phyloP scores from a whole-genome alignment of 345 rosid genomes.

The Arabidopsis suecica region DNA sequence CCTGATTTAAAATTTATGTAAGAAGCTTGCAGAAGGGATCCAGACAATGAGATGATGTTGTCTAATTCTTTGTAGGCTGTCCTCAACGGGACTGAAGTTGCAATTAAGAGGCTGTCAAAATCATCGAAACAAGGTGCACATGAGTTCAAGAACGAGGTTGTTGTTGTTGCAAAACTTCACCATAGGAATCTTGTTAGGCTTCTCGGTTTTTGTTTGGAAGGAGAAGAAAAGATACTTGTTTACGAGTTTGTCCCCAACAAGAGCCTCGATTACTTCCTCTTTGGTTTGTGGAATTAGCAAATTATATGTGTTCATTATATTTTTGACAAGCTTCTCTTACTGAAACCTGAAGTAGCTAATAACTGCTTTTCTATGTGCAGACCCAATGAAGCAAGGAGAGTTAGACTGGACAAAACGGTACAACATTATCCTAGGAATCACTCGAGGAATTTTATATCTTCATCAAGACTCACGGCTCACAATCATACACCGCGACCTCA shows the following conservation, averaged over 20 bases:
- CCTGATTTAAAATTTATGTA: too few species aligned
- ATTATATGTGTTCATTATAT: too few species aligned
- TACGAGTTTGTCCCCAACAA: conserved; percentile 2
- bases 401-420: conserved; percentile 19
- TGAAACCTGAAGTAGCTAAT: neutral
- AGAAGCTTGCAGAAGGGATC: too few species aligned
- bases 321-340: neutral
- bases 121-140: neutral
- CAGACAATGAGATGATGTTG: neutral
- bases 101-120: neutral
- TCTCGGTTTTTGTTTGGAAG: neutral
- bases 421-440: conserved; percentile 19
- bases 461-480: conserved; percentile 38
- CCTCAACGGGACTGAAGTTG: neutral
- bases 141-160: conserved; percentile 1
- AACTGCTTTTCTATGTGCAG: conserved; percentile 26
- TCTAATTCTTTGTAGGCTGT: neutral
- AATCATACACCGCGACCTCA: conserved; percentile 27
- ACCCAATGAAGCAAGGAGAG: conserved; percentile 19
- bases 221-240: conserved; percentile 2
- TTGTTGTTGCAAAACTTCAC: neutral
- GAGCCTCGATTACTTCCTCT: conserved; percentile 3
- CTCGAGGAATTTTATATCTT: conserved; percentile 30
- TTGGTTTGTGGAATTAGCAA: neutral
- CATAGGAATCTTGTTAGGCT: conserved; percentile 10